Conservation (phyloP, 345 rosid species). For the Laguncularia racemosa region DNA sequence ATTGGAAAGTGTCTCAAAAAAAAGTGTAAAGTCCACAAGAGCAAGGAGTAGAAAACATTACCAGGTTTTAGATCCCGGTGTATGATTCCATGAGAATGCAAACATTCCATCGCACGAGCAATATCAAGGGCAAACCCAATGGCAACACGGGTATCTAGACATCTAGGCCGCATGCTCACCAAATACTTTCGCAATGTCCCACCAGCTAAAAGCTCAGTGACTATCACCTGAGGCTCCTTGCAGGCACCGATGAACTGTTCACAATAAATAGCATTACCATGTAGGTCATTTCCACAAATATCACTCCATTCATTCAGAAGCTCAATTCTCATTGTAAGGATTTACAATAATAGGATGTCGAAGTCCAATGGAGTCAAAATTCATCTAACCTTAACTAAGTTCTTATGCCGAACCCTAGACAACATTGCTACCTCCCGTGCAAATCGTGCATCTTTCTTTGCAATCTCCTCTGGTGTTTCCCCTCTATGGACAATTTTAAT, state of each 20-base stretch:
- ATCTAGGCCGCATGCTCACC: conserved; percentile 68
- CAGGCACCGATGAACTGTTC: conserved; percentile 92
- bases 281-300: neutral
- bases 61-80: conserved; percentile 98
- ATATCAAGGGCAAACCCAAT: conserved; percentile 86
- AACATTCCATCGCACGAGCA: conserved; percentile 94
- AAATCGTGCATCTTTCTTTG: conserved; percentile 75
- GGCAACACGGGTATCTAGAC: conserved; percentile 69
- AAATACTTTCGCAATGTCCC: conserved; percentile 83
- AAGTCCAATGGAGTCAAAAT: neutral
- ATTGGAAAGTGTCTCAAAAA: neutral
- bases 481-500: conserved; percentile 79
- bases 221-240: conserved; percentile 96
- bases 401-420: conserved; percentile 86
- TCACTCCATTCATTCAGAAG: no score
- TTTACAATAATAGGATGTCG: no score
- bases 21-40: neutral
- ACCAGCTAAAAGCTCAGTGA: conserved; percentile 77
- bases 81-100: conserved; percentile 92
- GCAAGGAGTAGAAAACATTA: conserved; percentile 17
- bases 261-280: conserved; percentile 4
- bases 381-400: conserved; percentile 67
- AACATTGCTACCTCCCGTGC: conserved; percentile 89
- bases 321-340: no score
- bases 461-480: conserved; percentile 73